Percentiles rank a stretch among this genome's conserved stretches.
These are phyloP conservation scores for Parsonsia alboflavescens DNA, from an alignment of 257 asterid species.

Conservation along the genomic window DNA sequence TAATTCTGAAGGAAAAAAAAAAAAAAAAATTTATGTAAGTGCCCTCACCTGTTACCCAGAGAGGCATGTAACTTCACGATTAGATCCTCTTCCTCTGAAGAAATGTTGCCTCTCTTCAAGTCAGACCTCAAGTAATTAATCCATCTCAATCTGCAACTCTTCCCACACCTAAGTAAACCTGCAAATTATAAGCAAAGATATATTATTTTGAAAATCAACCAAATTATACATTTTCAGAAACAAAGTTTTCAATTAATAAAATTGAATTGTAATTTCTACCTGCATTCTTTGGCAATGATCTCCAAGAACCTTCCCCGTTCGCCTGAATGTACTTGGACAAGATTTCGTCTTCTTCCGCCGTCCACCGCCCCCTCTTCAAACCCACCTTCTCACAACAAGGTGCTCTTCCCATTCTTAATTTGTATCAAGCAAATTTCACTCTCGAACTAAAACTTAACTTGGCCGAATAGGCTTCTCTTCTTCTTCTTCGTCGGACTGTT, in stretches of 20 bases:
- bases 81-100: constrained; percentile 53
- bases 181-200: neutral
- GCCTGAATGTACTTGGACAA: constrained; percentile 52
- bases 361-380: constrained; percentile 78
- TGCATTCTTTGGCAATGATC: constrained; percentile 85
- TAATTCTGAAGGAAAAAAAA: too few species aligned
- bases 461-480: too few species aligned
- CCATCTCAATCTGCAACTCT: constrained; percentile 91
- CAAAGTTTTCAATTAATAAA: too few species aligned
- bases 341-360: constrained; percentile 68
- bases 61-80: constrained; percentile 65
- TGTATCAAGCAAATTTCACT: too few species aligned
- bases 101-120: constrained; percentile 77
- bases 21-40: neutral
- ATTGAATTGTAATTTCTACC: constrained; percentile 29
- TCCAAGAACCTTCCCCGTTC: constrained; percentile 88
- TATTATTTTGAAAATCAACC: too few species aligned
- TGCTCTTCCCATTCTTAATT: constrained; percentile 57
- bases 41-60: constrained; percentile 63
- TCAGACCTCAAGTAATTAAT: constrained; percentile 78
- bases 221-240: neutral
- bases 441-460: neutral
- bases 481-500: neutral
- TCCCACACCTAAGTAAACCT: constrained; percentile 81
- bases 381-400: constrained; percentile 95